Conservation (phyloP, 805 yeast genomes). For the Suhomyces vadensis region DNA sequence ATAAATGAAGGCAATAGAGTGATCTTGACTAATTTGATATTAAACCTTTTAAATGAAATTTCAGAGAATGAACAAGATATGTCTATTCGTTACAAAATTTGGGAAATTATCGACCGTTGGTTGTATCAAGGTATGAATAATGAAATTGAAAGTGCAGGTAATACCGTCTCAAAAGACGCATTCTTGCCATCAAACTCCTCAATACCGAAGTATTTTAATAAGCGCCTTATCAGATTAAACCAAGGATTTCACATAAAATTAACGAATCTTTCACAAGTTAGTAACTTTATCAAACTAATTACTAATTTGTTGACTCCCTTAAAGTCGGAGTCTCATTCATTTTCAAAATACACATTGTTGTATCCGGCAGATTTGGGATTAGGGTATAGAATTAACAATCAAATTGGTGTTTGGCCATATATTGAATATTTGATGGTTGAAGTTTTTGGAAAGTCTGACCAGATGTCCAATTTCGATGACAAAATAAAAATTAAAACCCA, state of each 20-base stretch:
- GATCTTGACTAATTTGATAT: constrained; percentile 34
- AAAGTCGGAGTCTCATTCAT: constrained; percentile 25
- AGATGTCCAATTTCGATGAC: constrained; percentile 34
- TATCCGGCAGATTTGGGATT: constrained; percentile 68
- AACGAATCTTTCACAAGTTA: constrained; percentile 50
- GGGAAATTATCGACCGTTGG: constrained; percentile 75
- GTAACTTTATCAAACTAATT: constrained; percentile 66
- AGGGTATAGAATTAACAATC: constrained; percentile 47
- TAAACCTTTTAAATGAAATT: constrained; percentile 54
- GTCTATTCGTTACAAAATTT: constrained; percentile 48
- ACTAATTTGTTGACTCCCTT: constrained; percentile 38
- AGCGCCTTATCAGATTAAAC: constrained; percentile 18
- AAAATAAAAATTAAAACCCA: constrained; percentile 51
- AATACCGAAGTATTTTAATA: constrained; percentile 18
- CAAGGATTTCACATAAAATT: constrained; percentile 43
- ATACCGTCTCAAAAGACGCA: constrained; percentile 5
- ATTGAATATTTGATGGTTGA: constrained; percentile 69
- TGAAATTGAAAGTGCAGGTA: constrained; percentile 2
- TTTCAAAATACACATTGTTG: constrained; percentile 40
- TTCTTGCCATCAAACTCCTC: constrained; percentile 11
- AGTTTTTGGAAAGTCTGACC: constrained; percentile 56
- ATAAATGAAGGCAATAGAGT: constrained; percentile 40
- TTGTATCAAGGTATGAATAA: constrained; percentile 43
- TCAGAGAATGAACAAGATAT: constrained; percentile 42
- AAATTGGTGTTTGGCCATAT: constrained; percentile 76